Evolutionary conservation across 768 basidiomycete genomes (phyloP).

Genomic region (Daedalea quercina): DNA sequence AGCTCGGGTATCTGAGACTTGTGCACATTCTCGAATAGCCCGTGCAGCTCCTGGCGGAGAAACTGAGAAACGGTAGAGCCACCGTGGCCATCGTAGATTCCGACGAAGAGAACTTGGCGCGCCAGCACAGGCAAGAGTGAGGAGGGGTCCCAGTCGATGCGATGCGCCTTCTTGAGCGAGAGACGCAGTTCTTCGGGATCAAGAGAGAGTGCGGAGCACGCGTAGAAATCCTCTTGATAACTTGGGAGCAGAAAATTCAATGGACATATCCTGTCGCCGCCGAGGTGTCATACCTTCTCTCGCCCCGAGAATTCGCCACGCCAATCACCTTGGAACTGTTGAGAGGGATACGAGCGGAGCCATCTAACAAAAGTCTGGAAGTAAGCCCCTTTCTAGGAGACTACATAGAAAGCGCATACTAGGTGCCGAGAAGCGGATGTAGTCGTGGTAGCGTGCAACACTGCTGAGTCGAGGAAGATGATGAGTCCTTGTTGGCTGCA

Average conservation of each 20-base stretch:
- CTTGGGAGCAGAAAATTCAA: slow-evolving; percentile 29
- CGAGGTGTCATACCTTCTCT: slow-evolving; percentile 46
- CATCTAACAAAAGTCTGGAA: slow-evolving; percentile 35
- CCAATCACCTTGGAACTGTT: slow-evolving; percentile 76
- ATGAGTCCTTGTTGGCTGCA: slow-evolving; percentile 2
- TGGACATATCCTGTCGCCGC: not conserved
- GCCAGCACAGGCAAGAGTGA: slow-evolving; percentile 47
- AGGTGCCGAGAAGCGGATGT: slow-evolving; percentile 45
- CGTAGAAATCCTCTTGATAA: slow-evolving; percentile 86
- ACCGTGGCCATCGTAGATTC: slow-evolving; percentile 93
- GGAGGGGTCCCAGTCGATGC: slow-evolving; percentile 68
- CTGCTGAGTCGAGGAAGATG: slow-evolving; percentile 5
- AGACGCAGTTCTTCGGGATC: slow-evolving; percentile 66
- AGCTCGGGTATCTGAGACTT: slow-evolving; percentile 69
- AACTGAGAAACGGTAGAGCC: slow-evolving; percentile 87
- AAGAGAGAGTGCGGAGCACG: slow-evolving; percentile 69
- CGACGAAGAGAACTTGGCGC: slow-evolving; percentile 77
- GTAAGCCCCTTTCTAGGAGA: not conserved
- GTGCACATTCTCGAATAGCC: slow-evolving; percentile 73
- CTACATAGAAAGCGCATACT: slow-evolving; percentile 31
- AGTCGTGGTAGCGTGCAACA: slow-evolving; percentile 54
- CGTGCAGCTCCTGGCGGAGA: slow-evolving; percentile 79
- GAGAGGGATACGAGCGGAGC: slow-evolving; percentile 61
- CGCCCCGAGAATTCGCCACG: slow-evolving; percentile 67
- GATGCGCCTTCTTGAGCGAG: slow-evolving; percentile 54